Base-by-base conservation (phyloP, 2,329 filamentous ascomycete species). In the Stachybotrys echinatus region DNA sequence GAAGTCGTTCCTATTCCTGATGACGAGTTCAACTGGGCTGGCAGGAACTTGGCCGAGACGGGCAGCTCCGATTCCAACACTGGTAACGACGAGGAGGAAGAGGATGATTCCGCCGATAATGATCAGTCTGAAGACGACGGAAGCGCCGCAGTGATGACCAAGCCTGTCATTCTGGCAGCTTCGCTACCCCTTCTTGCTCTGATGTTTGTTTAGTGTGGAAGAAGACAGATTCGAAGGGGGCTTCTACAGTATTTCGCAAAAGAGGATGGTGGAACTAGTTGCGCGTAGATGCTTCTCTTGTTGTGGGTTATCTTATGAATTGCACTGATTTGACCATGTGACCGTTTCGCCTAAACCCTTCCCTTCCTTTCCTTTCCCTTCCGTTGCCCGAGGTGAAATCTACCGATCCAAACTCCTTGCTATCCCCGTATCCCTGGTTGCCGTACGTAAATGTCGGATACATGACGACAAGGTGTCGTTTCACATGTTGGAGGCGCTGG, bases 1-100 rank as follows among this genome's bases (percentile, higher is more conserved):
- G 72, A 73, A 52, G 75, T 82, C 47, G 68, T 71, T 52, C 70
- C 70, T 20, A 66, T 79, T 2, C 53, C 58, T n/a, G 65, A 73
- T 38, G 66, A 75, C 50, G 64, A 71, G 49, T 66, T 67, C 58
- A 80, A 80, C 68, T 64, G 64, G 55, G 65, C 69, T 12, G 74
- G 74, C 58, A 71, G 64, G 58, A 76, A 75, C 63, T 61, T 59
- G 17, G 62, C 62, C 48, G 55, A 65, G 40, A 71, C 67, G 37
- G 65, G 64, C 48, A 54, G 47, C 20, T 40, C 51, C 39, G 48
- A 54, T 42, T 57, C 46, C 23, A 53, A 59, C 18, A 59, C 54
- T 43, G 56, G 56, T 6, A 48, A 48, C 42, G 42, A 49, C 19
- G 31, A 54, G 14, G 51, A 54, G 27, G 44, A 37, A 7, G 44